A percentile compares a stretch with the other conserved stretches of the same genome.
Conservation (phyloP, 345 rosid genomes). For the Heritiera littoralis region DNA sequence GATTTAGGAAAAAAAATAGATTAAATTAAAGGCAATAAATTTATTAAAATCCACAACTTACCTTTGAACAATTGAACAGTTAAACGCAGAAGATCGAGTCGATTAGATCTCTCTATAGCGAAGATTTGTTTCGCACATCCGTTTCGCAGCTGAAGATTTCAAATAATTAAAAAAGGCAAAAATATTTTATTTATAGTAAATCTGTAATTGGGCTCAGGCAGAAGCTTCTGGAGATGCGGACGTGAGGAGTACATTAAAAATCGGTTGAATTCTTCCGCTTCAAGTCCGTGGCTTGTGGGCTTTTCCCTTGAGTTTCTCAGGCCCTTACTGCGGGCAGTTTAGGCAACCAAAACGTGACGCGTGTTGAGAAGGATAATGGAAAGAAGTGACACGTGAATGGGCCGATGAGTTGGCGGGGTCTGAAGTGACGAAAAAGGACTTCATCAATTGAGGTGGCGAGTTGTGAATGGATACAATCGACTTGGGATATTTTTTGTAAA, state of each 20-base stretch:
- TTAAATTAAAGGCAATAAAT: background rate
- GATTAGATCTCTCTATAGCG: background rate
- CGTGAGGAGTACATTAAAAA: slow-evolving; percentile 29
- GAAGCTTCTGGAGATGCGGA: slow-evolving; percentile 70
- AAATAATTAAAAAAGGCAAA: rapidly evolving
- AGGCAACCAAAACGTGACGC: background rate
- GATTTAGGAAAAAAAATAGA: background rate
- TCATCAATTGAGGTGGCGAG: too few relatives aligned
- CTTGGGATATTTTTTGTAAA: background rate
- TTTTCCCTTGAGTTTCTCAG: background rate
- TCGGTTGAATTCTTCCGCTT: slow-evolving; percentile 20
- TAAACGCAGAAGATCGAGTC: background rate
- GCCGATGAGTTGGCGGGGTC: background rate
- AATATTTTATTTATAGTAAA: slow-evolving; percentile 8
- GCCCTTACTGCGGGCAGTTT: background rate
- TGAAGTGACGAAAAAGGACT: background rate
- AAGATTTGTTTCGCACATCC: background rate
- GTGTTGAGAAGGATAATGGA: background rate
- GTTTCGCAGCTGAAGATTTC: background rate
- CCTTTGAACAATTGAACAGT: background rate
- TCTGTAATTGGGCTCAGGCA: background rate
- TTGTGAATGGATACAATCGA: background rate
- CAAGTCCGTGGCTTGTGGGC: background rate
- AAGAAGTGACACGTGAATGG: background rate
- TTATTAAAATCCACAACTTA: background rate